Percentiles rank a stretch among this genome's conserved stretches.
These are phyloP conservation scores for Botrytis pseudocinerea DNA, from an alignment of 2,329 filamentous ascomycete genomes.

Conservation along the genomic window DNA sequence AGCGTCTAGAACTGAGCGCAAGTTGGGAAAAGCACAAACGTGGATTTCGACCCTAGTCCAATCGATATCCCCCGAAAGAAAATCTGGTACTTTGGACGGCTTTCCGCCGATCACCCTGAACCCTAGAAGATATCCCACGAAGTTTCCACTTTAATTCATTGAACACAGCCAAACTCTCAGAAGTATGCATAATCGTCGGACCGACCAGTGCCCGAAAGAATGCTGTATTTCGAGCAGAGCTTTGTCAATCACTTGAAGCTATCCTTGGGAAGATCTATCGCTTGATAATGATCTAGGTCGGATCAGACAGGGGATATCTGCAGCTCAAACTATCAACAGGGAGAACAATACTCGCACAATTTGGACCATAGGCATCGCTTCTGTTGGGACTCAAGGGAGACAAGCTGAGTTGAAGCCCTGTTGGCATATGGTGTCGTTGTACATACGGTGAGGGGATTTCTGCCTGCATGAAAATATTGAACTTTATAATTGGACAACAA, in stretches of 20 bases:
- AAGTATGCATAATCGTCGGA: background rate
- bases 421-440: background rate
- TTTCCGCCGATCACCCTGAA: background rate
- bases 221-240: slow-evolving; percentile 3
- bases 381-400: slow-evolving; percentile 1
- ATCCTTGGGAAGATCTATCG: slow-evolving; percentile 22
- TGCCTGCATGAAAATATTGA: slow-evolving; percentile 16
- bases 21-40: slow-evolving; percentile 10
- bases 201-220: background rate
- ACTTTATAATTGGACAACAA: slow-evolving; percentile 7
- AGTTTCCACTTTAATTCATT: slow-evolving; percentile 11
- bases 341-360: background rate
- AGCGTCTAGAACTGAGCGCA: slow-evolving; percentile 11
- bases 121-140: slow-evolving; percentile 1
- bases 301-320: background rate
- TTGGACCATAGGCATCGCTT: background rate
- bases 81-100: background rate
- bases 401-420: background rate
- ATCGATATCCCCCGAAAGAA: background rate
- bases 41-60: slow-evolving; percentile 6
- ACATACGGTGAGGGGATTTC: background rate
- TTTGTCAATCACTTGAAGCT: background rate
- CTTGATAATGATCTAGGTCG: slow-evolving; percentile 16
- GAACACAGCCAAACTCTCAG: background rate
- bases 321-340: slow-evolving; percentile 3